These are phyloP conservation scores for Solidago caesia DNA, from an alignment of 129 eudicot species.

Conservation along the genomic window DNA sequence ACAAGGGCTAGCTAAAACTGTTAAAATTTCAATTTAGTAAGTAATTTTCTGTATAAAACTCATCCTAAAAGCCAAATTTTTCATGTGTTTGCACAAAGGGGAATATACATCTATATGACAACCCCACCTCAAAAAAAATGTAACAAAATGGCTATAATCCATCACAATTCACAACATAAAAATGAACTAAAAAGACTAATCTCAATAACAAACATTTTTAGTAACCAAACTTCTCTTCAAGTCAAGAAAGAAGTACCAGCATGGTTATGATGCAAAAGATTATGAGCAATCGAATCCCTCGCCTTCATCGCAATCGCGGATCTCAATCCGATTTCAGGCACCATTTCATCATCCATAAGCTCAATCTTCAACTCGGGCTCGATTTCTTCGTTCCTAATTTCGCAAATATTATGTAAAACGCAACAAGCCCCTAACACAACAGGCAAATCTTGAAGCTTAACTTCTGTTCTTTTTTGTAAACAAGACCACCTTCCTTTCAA, in stretches of 20 bases:
- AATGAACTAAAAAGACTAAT: conserved; percentile 10
- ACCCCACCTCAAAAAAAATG: conserved; percentile 18
- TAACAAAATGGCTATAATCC: conserved; percentile 23
- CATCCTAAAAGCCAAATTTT: conserved; percentile 25
- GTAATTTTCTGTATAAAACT: conserved; percentile 21
- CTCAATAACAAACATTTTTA: neutral
- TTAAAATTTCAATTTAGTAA: conserved; percentile 14
- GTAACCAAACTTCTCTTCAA: conserved; percentile 20
- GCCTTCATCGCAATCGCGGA: conserved; percentile 68
- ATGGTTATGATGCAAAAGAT: conserved; percentile 91
- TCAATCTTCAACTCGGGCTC: conserved; percentile 59
- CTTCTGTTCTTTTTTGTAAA: conserved; percentile 91
- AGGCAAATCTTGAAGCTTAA: conserved; percentile 93
- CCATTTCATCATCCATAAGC: conserved; percentile 88
- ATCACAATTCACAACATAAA: conserved; percentile 13
- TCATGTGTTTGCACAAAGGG: conserved; percentile 20
- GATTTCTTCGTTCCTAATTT: conserved; percentile 71
- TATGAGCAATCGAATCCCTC: conserved; percentile 89
- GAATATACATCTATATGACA: conserved; percentile 24
- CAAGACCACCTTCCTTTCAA: conserved; percentile 94
- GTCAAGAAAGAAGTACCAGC: conserved; percentile 91
- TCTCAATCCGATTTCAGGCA: conserved; percentile 71
- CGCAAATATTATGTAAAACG: conserved; percentile 92
- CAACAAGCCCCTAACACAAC: conserved; percentile 97
- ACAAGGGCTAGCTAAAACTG: neutral